A percentile compares a stretch with the other conserved stretches of the same genome.
Conservation (phyloP, 139 green algal species). For the Chlorokybus atmophyticus region DNA sequence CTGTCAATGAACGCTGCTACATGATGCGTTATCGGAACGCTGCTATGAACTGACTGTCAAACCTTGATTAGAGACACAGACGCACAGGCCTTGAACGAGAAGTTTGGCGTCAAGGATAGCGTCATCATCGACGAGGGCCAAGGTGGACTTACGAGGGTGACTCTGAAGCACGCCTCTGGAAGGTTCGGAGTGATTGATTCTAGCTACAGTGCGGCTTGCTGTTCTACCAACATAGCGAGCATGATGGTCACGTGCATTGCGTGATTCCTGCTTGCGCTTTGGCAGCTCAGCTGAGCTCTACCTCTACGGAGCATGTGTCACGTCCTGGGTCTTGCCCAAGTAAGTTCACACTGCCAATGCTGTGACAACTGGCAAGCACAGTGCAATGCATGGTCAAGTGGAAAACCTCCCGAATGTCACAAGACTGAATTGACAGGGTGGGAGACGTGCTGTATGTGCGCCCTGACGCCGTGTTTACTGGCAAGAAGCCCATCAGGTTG, state of each 20-base stretch:
- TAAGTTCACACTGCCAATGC: neutral
- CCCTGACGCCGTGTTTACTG: slow-evolving; percentile 89
- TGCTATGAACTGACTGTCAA: too few relatives aligned
- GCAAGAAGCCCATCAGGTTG: slow-evolving; percentile 55
- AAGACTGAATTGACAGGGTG: slow-evolving; percentile 24
- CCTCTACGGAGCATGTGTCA: slow-evolving; percentile 73
- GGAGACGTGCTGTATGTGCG: slow-evolving; percentile 89
- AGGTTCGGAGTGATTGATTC: too few relatives aligned
- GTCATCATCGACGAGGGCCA: slow-evolving; percentile 2
- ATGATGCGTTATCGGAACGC: too few relatives aligned
- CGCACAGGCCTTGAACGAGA: slow-evolving; percentile 24
- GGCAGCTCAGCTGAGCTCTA: slow-evolving; percentile 51
- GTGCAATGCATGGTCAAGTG: slow-evolving; percentile 5
- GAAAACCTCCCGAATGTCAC: neutral
- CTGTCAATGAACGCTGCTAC: too few relatives aligned
- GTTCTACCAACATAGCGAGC: neutral
- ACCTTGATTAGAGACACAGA: too few relatives aligned
- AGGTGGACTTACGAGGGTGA: slow-evolving; percentile 8
- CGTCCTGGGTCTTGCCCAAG: slow-evolving; percentile 66
- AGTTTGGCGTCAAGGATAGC: slow-evolving; percentile 7
- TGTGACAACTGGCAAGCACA: slow-evolving; percentile 2
- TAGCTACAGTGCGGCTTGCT: too few relatives aligned
- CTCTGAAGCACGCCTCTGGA: slow-evolving; percentile 1
- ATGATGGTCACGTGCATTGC: neutral
- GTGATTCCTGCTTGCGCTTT: neutral